phyloP scores from a whole-genome alignment of 1,284 basidiomycete species.

The Cystobasidium slooffiae region DNA sequence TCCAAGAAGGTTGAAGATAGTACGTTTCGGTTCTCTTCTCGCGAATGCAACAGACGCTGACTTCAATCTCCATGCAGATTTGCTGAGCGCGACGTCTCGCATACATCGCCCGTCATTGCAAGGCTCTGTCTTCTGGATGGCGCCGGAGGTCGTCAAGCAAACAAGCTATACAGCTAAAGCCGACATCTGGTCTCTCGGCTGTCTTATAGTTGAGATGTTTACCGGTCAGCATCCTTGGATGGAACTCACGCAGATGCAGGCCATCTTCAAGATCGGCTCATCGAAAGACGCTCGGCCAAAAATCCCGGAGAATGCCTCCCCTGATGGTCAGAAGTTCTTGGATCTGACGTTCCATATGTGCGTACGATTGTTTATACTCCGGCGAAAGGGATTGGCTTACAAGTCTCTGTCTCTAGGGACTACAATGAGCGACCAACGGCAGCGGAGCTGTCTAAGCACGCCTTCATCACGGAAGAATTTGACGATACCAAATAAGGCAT shows the following conservation, averaged over 20 bases:
- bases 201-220: slow-evolving; percentile 97
- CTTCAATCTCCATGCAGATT: slow-evolving; percentile 62
- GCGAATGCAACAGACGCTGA: slow-evolving; percentile 21
- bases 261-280: slow-evolving; percentile 94
- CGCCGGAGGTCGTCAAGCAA: slow-evolving; percentile 97
- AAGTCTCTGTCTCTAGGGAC: slow-evolving; percentile 58
- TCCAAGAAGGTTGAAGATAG: slow-evolving; percentile 97
- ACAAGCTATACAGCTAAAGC: slow-evolving; percentile 90
- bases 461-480: slow-evolving; percentile 57
- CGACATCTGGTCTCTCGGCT: slow-evolving; percentile 98
- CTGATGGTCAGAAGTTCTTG: slow-evolving; percentile 82
- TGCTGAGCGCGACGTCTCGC: slow-evolving; percentile 70
- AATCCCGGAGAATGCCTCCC: slow-evolving; percentile 83
- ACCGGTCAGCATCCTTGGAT: slow-evolving; percentile 98
- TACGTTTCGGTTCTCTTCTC: slow-evolving; percentile 60
- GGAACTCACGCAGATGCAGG: slow-evolving; percentile 97
- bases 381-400: not conserved
- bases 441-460: slow-evolving; percentile 71
- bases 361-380: slow-evolving; percentile 5
- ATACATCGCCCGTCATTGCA: slow-evolving; percentile 88
- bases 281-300: slow-evolving; percentile 70
- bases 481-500: not conserved
- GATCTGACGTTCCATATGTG: slow-evolving; percentile 77
- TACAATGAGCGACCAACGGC: slow-evolving; percentile 82
- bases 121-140: slow-evolving; percentile 99